Base-by-base conservation (phyloP, 2,329 filamentous ascomycete genomes). In the Cladophialophora psammophila region DNA sequence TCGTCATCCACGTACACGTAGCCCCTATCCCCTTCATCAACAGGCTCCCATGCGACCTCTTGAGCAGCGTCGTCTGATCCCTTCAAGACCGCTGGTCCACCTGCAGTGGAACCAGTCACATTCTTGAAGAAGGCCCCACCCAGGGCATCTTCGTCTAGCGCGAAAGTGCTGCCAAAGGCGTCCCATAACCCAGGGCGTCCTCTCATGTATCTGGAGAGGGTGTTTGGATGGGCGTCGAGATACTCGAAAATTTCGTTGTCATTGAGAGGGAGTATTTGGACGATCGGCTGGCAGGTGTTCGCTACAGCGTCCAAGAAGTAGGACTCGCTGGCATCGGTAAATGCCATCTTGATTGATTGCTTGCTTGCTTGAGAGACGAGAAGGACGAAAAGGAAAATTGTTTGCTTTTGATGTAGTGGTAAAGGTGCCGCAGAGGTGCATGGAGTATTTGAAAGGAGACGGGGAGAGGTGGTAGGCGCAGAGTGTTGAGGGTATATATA, bases 221-320 rank as follows among this genome's bases (percentile, higher is more conserved):
- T 50, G 31, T 65, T 62, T 34, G 62, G 68, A 35, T 70, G 64
- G 6, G 58, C 63, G 58, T 70, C 68, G 31, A 70, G 65, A 42
- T 65, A 70, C 7, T 61, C 38, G 34, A 60, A 67, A 5, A 65
- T 58, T 20, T 63, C 58, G 26, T 1, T 52, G 13, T 65, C 58
- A 15, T 60, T 63, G 20, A 66, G 53, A 31, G 64, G 61, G 35
- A 64, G 36, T 18, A 63, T 56, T 18, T 62, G 32, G 57, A 67
- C 57, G 32, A 63, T 26, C n/a, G 58, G 64, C 6, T 31, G 31
- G 42, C 10, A 26, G 3, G 34, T 60, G 20, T 58, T 67, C 18
- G 58, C 61, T n/a, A 32, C 36, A 20, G 64, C 58, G 32, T 65
- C 54, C 35, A 69, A 48, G 40, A 69, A 66, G 58, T 50, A 65